A percentile compares a stretch with the other conserved stretches of the same genome.
Conservation (phyloP, 768 basidiomycete species). For the Tylopilus sp. region DNA sequence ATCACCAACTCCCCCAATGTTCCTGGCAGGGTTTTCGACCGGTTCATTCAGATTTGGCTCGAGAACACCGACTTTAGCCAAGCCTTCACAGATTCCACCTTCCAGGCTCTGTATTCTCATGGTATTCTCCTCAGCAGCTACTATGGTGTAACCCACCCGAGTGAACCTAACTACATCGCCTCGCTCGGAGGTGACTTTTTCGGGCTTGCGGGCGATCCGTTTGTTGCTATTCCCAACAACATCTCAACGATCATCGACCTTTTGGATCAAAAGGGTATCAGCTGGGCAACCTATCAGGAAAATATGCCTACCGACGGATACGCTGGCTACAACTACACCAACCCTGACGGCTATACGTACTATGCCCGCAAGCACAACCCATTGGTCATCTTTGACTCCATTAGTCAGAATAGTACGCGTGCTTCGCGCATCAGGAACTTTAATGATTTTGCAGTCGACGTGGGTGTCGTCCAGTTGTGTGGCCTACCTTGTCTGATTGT, state of each 20-base stretch:
- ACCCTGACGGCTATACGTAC: slow-evolving; percentile 40
- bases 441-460: slow-evolving; percentile 57
- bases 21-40: slow-evolving; percentile 41
- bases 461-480: slow-evolving; percentile 20
- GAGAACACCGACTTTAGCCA: slow-evolving; percentile 56
- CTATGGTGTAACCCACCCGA: slow-evolving; percentile 53
- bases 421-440: slow-evolving; percentile 51
- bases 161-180: slow-evolving; percentile 57
- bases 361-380: slow-evolving; percentile 60
- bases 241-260: slow-evolving; percentile 59
- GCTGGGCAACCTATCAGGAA: slow-evolving; percentile 63
- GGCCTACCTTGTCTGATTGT: background rate
- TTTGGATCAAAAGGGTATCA: slow-evolving; percentile 51
- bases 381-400: slow-evolving; percentile 47
- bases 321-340: slow-evolving; percentile 35
- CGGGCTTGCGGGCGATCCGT: slow-evolving; percentile 43
- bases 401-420: slow-evolving; percentile 41
- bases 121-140: slow-evolving; percentile 47
- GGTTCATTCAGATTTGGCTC: slow-evolving; percentile 56
- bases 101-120: slow-evolving; percentile 41
- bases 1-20: slow-evolving; percentile 38
- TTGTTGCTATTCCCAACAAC: slow-evolving; percentile 37
- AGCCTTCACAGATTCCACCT: slow-evolving; percentile 26
- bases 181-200: slow-evolving; percentile 51
- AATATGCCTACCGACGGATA: slow-evolving; percentile 52